A percentile compares a stretch with the other conserved stretches of the same genome.
phyloP scores from a whole-genome alignment of 768 basidiomycete genomes.

The Atractiella rhizophila region DNA sequence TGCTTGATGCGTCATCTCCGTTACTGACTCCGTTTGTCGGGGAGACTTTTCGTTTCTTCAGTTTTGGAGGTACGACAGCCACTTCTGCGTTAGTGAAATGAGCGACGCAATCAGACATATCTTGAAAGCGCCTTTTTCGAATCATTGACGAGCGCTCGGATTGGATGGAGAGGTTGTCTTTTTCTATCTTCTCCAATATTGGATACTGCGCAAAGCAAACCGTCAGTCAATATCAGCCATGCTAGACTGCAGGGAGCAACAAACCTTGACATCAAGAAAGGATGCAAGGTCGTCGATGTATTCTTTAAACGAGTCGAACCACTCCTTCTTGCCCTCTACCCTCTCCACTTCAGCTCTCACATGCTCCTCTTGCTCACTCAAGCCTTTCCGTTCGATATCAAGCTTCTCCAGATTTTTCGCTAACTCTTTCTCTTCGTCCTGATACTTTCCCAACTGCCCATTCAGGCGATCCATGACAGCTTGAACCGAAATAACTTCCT shows the following conservation, averaged over 20 bases:
- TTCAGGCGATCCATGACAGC: too few relatives aligned
- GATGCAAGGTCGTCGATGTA: constrained; percentile 24
- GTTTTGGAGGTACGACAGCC: neutral
- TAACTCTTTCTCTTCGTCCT: too few relatives aligned
- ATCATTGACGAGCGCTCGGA: constrained; percentile 15
- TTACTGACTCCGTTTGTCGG: neutral
- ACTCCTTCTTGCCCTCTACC: constrained; percentile 24
- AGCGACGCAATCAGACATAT: constrained; percentile 16
- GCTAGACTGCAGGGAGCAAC: neutral
- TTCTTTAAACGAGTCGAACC: constrained; percentile 24
- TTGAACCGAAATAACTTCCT: too few relatives aligned
- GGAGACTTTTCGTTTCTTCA: neutral
- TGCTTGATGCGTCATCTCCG: neutral
- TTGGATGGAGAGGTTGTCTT: constrained; percentile 16
- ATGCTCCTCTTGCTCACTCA: constrained; percentile 23
- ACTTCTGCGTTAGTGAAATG: constrained; percentile 15
- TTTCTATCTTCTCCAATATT: constrained; percentile 22
- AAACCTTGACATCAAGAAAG: constrained; percentile 27
- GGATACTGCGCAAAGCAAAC: constrained; percentile 18
- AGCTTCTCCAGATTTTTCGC: constrained; percentile 14
- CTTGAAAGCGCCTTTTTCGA: constrained; percentile 10
- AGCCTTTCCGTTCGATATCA: constrained; percentile 17
- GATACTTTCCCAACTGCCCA: too few relatives aligned
- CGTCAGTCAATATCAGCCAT: neutral
- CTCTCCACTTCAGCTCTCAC: constrained; percentile 22